Conservation (phyloP, 306 rosid species). For the Pterocarpus macrocarpus region DNA sequence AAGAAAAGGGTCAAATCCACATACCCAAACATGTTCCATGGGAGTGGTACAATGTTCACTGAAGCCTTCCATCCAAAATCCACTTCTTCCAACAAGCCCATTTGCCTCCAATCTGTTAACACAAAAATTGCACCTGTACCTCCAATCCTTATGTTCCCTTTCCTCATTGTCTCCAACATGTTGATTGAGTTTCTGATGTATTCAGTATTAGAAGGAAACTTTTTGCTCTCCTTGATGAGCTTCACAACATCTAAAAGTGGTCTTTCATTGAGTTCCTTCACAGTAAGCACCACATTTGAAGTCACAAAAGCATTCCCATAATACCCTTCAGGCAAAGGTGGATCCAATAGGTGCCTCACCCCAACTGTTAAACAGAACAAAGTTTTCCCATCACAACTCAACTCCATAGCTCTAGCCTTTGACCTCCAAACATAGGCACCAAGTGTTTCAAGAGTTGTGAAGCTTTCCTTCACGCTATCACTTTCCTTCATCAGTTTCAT, state of each 20-base stretch:
- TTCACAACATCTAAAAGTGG: conserved; percentile 57
- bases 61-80: conserved; percentile 62
- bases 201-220: conserved; percentile 34
- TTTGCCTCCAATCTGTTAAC: conserved; percentile 67
- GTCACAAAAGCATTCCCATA: conserved; percentile 67
- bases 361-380: conserved; percentile 53
- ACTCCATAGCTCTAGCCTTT: conserved; percentile 55
- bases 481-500: conserved; percentile 44
- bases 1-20: conserved; percentile 62
- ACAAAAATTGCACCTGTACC: conserved; percentile 54
- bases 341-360: conserved; percentile 54
- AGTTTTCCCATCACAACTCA: conserved; percentile 56
- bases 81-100: conserved; percentile 60
- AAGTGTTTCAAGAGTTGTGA: conserved; percentile 63
- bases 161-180: conserved; percentile 46
- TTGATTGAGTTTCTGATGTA: conserved; percentile 45
- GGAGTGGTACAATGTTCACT: conserved; percentile 55
- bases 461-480: conserved; percentile 28
- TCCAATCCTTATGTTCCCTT: conserved; percentile 35
- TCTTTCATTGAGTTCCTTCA: conserved; percentile 56
- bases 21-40: conserved; percentile 58
- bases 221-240: conserved; percentile 61
- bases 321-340: conserved; percentile 69
- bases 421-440: conserved; percentile 71
- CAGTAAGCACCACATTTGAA: conserved; percentile 45